Base-by-base conservation (phyloP, 305 asterid genomes). In the Petunia hybrid region DNA sequence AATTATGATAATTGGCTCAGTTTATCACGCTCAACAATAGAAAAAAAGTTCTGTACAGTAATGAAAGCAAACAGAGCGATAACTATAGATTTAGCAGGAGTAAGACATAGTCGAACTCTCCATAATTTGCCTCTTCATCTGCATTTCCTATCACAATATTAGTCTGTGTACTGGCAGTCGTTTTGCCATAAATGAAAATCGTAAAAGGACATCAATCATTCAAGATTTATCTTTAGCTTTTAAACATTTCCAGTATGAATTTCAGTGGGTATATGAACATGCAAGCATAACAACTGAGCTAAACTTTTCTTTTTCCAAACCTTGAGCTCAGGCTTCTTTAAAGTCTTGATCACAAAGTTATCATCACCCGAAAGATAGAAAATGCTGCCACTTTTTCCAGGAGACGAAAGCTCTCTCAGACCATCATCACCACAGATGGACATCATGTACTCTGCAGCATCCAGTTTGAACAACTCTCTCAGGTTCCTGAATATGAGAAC, bases 361-460 rank as follows among this genome's bases (percentile, higher is more conserved):
- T 93, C 98, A 85, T 96, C 98, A 71, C 90, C 90, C 64, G 99
- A 96, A 65, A 91, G 95, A 85, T 91, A 94, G 86, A 94, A 96
- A 83, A 96, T 83, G 87, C 98, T 96, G 86, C 99, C 98, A 88
- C 99, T 96, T 86, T 96, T 96, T 57, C 99, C 99, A 8, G 99
- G 94, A 80, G 98, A 94, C 76, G 95, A 89, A 81, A 94, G 91
- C 84, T 91, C 98, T 84, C 92, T 90, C 85, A 96, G 87, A 82
- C 97, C 97, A 85, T 96, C 94, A 85, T 93, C 97, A 80, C 98
- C 98, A 86, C 98, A 94, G 78, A 96, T 96, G 80, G 99, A 96
- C 99, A 94, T 96, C 99, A 96, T 96, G 79, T 96, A 96, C 75
- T 95, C 98, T 75, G 99, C 99, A 77, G 99, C 97, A 85, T 92